phyloP scores from a whole-genome alignment of 2,329 filamentous ascomycete genomes.

The Lojkania enalia region DNA sequence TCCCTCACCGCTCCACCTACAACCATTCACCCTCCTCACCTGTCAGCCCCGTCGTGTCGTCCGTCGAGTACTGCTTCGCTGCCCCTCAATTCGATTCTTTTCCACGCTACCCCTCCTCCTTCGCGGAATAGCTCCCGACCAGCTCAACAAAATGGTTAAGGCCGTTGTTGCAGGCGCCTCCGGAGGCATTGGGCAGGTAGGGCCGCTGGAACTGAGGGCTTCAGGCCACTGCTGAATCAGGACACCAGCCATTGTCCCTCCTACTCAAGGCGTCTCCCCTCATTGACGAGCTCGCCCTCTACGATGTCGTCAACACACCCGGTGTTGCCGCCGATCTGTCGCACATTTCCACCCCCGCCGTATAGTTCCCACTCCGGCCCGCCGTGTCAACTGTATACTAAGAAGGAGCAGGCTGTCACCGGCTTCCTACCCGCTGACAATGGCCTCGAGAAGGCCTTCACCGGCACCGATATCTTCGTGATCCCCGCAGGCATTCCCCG shows the following conservation, averaged over 20 bases:
- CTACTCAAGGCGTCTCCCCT: conserved; percentile 89
- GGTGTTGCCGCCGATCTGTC: conserved; percentile 95
- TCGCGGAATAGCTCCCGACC: conserved; percentile 10
- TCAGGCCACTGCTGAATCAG: conserved; percentile 18
- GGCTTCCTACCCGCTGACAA: conserved; percentile 85
- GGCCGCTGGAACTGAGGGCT: conserved; percentile 20
- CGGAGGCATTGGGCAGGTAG: conserved; percentile 97
- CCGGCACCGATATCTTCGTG: conserved; percentile 91
- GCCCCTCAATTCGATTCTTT: no score
- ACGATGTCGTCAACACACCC: conserved; percentile 99
- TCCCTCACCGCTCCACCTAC: conserved; percentile 4
- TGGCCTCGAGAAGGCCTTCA: conserved; percentile 84
- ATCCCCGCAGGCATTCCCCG: conserved; percentile 98
- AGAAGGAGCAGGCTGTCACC: conserved; percentile 65
- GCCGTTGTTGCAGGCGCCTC: conserved; percentile 83
- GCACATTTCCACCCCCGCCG: conserved; percentile 90
- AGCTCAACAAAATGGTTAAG: conserved; percentile 45
- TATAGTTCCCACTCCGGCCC: conserved; percentile 48
- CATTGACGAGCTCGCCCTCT: conserved; percentile 90
- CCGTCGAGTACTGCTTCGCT: no score
- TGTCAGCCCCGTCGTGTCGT: no score
- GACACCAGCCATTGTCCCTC: conserved; percentile 82
- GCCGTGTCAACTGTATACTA: conserved; percentile 18
- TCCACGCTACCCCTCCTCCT: conserved; percentile 23
- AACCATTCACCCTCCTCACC: background rate